phyloP scores from a whole-genome alignment of 345 rosid genomes.

The Eucalyptus decipiens region DNA sequence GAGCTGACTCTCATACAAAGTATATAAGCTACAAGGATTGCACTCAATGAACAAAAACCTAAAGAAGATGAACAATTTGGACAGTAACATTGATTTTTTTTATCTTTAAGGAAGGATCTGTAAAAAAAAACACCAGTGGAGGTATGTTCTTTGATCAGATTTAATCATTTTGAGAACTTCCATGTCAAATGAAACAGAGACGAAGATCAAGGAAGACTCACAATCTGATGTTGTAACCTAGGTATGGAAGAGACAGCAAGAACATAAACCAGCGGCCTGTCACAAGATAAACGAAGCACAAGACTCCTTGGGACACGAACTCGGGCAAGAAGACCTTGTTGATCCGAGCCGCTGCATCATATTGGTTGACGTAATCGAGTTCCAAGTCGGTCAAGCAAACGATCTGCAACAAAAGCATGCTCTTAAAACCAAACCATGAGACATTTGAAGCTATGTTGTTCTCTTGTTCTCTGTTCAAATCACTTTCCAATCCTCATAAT shows the following conservation, averaged over 20 bases:
- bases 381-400: slow-evolving; percentile 28
- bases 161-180: not conserved
- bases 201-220: slow-evolving; percentile 3
- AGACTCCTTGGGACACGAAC: slow-evolving; percentile 15
- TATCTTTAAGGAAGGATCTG: not conserved
- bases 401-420: slow-evolving; percentile 12
- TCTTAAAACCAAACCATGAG: not conserved
- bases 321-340: slow-evolving; percentile 22
- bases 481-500: not conserved
- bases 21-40: not conserved
- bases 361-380: slow-evolving; percentile 28
- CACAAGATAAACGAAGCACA: slow-evolving; percentile 14
- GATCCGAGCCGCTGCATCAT: slow-evolving; percentile 16
- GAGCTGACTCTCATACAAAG: not conserved
- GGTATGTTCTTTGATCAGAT: not conserved
- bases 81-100: not conserved
- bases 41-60: not conserved
- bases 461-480: not conserved
- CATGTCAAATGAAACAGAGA: not conserved
- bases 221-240: slow-evolving; percentile 14
- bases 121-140: not conserved
- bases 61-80: not conserved
- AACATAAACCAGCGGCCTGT: slow-evolving; percentile 33
- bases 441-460: not conserved
- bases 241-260: slow-evolving; percentile 24